phyloP scores from a whole-genome alignment of 345 rosid genomes.

The Cardamine occulta region DNA sequence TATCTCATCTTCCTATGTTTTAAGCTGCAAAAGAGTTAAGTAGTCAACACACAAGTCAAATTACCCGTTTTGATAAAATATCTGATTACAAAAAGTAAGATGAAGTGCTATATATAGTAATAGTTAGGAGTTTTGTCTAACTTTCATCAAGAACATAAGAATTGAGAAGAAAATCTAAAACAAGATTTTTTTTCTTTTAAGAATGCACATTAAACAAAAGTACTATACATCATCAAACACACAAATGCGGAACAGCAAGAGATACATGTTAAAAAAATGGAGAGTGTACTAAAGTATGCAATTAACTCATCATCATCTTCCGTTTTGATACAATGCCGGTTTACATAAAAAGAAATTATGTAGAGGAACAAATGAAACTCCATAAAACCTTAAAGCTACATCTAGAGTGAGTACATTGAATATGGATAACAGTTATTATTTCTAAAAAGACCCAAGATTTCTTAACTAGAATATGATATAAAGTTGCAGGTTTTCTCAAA shows the following conservation, averaged over 20 bases:
- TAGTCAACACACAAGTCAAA: neutral
- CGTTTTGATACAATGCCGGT: neutral
- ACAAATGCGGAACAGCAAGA: neutral
- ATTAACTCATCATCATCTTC: neutral
- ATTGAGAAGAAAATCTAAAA: neutral
- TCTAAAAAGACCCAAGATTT: neutral
- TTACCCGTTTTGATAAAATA: neutral
- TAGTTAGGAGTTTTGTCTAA: neutral
- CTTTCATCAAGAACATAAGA: neutral
- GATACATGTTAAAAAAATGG: neutral
- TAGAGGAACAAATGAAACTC: neutral
- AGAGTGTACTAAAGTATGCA: neutral
- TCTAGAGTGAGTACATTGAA: neutral
- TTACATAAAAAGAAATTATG: neutral
- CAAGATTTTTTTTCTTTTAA: neutral
- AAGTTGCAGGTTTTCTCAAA: neutral
- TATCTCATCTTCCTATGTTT: conserved; percentile 59
- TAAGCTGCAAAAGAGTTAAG: conserved; percentile 49
- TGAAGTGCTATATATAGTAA: neutral
- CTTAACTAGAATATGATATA: neutral
- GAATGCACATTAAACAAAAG: neutral
- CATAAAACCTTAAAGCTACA: too few relatives aligned
- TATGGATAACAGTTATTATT: neutral
- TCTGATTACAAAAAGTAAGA: neutral
- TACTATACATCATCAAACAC: neutral